phyloP scores from a whole-genome alignment of 495 filamentous ascomycete genomes.

The Eremomyces bilateralis region DNA sequence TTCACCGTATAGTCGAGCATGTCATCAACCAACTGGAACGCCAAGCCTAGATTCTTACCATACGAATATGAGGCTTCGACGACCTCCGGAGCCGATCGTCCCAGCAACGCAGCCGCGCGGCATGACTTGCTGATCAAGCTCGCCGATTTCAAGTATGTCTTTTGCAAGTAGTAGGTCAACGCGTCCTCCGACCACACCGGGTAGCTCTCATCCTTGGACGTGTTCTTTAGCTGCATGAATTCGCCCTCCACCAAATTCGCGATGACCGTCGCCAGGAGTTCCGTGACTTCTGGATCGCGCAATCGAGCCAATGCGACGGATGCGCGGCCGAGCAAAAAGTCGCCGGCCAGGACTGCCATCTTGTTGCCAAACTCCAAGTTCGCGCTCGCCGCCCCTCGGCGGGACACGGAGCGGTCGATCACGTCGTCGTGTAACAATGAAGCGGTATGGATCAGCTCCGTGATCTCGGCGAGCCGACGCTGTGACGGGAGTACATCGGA shows the following conservation, averaged over 20 bases:
- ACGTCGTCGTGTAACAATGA: slow-evolving; percentile 96
- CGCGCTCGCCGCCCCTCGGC: slow-evolving; percentile 65
- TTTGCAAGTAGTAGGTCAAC: slow-evolving; percentile 87
- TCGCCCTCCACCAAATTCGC: slow-evolving; percentile 95
- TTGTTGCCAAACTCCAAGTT: slow-evolving; percentile 95
- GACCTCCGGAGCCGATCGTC: slow-evolving; percentile 47
- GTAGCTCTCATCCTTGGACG: slow-evolving; percentile 59
- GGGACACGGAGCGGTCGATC: slow-evolving; percentile 71
- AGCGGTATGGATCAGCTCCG: slow-evolving; percentile 89
- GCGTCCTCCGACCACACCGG: slow-evolving; percentile 71
- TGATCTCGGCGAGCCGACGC: slow-evolving; percentile 81
- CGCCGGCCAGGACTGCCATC: slow-evolving; percentile 90
- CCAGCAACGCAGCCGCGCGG: slow-evolving; percentile 69
- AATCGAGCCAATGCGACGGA: slow-evolving; percentile 84
- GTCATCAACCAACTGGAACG: slow-evolving; percentile 97
- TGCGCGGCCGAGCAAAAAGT: slow-evolving; percentile 80
- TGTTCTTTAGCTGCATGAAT: slow-evolving; percentile 98
- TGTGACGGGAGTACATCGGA: slow-evolving; percentile 66
- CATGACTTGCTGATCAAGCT: slow-evolving; percentile 91
- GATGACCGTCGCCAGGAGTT: slow-evolving; percentile 87
- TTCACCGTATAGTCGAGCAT: slow-evolving; percentile 90
- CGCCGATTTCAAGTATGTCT: slow-evolving; percentile 94
- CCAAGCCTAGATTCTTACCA: slow-evolving; percentile 77
- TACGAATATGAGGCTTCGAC: slow-evolving; percentile 83
- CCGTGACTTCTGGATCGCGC: slow-evolving; percentile 79